Percentiles rank a stretch among this genome's conserved stretches.
These are phyloP conservation scores for Grigorovia humatica DNA, from an alignment of 805 yeast genomes.

Conservation along the genomic window DNA sequence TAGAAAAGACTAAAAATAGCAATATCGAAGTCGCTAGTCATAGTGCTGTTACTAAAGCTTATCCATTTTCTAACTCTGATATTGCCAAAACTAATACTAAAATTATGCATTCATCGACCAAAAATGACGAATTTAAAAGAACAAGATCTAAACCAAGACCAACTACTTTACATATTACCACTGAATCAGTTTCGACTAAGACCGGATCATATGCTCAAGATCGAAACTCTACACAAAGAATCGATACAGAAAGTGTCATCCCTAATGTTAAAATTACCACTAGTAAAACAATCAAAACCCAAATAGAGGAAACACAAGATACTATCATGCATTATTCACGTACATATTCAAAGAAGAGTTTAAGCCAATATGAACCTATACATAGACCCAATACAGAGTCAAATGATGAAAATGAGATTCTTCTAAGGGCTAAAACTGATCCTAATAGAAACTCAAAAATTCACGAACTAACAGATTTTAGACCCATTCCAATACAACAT, in stretches of 20 bases:
- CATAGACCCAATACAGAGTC: neutral
- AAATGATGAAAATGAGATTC: neutral
- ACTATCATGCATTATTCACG: neutral
- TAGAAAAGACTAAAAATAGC: neutral
- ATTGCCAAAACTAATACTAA: neutral
- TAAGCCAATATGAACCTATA: slow-evolving; percentile 2
- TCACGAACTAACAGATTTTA: neutral
- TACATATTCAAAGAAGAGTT: slow-evolving; percentile 3
- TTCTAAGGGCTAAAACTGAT: neutral
- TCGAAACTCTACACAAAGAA: neutral
- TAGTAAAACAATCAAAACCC: neutral
- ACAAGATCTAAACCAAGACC: slow-evolving; percentile 3
- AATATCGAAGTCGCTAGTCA: too few relatives aligned
- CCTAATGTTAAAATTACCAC: too few relatives aligned
- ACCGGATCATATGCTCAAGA: neutral
- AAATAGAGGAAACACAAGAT: neutral
- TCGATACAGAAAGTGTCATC: too few relatives aligned
- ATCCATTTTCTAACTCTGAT: neutral
- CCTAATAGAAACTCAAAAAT: neutral
- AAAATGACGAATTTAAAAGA: neutral
- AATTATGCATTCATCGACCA: neutral
- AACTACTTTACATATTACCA: slow-evolving; percentile 3
- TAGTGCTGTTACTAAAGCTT: too few relatives aligned
- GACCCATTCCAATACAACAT: neutral
- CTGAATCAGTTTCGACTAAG: neutral